These are phyloP conservation scores for Mycena chlorophos DNA, from an alignment of 768 basidiomycete genomes.

Conservation along the genomic window DNA sequence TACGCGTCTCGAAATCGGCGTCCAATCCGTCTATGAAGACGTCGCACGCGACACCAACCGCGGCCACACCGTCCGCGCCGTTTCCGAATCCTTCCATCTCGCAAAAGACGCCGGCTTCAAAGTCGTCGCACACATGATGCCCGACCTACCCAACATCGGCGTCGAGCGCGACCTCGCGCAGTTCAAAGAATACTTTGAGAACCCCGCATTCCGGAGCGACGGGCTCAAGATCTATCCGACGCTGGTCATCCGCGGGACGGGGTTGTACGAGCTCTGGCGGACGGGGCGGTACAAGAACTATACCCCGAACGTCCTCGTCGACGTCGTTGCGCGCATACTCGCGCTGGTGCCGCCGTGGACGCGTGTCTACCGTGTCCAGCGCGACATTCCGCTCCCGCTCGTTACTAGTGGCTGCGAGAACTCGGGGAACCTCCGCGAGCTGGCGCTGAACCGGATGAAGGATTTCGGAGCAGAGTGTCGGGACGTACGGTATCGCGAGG, in stretches of 20 bases:
- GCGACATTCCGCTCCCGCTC: slow-evolving; percentile 95
- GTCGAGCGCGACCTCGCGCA: slow-evolving; percentile 96
- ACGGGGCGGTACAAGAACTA: slow-evolving; percentile 99
- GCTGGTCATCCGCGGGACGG: slow-evolving; percentile 94
- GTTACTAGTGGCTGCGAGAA: slow-evolving; percentile 98
- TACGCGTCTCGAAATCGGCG: slow-evolving; percentile 96
- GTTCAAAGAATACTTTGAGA: slow-evolving; percentile 99
- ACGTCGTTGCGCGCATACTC: slow-evolving; percentile 93
- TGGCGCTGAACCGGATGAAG: slow-evolving; percentile 96
- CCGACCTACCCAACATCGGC: slow-evolving; percentile 96
- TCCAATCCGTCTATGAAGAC: slow-evolving; percentile 99
- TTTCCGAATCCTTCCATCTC: slow-evolving; percentile 5
- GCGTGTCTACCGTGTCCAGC: slow-evolving; percentile 94
- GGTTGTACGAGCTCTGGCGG: slow-evolving; percentile 92
- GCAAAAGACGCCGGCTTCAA: slow-evolving; percentile 81
- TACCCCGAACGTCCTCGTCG: slow-evolving; percentile 97
- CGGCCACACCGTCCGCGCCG: slow-evolving; percentile 73
- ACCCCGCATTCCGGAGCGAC: slow-evolving; percentile 94
- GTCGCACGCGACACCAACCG: slow-evolving; percentile 98
- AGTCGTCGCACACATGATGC: slow-evolving; percentile 99
- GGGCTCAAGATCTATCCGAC: slow-evolving; percentile 99
- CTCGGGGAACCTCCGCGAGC: slow-evolving; percentile 92
- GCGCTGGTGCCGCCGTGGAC: slow-evolving; percentile 99
- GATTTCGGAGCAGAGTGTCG: slow-evolving; percentile 98
- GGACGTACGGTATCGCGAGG: slow-evolving; percentile 96